Conservation (phyloP, 495 filamentous ascomycete genomes). For the Cercophora newfieldiana region DNA sequence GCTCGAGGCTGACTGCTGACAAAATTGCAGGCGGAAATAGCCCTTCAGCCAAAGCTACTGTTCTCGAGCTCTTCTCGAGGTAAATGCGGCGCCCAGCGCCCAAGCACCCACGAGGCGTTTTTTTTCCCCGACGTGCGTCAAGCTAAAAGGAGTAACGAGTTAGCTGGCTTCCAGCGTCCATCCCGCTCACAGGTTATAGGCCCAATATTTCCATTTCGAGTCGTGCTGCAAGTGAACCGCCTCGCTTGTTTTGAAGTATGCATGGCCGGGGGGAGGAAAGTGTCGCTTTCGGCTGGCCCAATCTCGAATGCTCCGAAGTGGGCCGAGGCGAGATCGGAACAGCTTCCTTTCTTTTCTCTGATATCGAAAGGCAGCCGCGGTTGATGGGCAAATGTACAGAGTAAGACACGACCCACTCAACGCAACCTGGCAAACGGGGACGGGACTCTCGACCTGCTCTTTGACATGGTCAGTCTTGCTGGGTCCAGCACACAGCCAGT, state of each 20-base stretch:
- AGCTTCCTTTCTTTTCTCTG: not conserved
- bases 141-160: not conserved
- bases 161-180: not conserved
- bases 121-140: not conserved
- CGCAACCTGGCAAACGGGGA: not conserved
- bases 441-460: too few species aligned
- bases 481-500: too few species aligned
- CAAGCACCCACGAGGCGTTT: not conserved
- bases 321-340: not conserved
- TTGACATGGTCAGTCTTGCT: too few species aligned
- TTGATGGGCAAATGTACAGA: not conserved
- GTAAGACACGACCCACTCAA: not conserved
- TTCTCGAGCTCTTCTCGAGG: not conserved
- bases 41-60: not conserved
- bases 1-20: not conserved
- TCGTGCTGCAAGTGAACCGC: not conserved
- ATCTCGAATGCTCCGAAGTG: not conserved
- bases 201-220: not conserved
- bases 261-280: not conserved
- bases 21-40: not conserved
- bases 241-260: slow-evolving; percentile 3
- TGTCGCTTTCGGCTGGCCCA: not conserved
- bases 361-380: not conserved
- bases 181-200: not conserved
- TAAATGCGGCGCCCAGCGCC: not conserved